Conservation (phyloP, 176 grass and related monocot species). For the Triticum urartu region DNA sequence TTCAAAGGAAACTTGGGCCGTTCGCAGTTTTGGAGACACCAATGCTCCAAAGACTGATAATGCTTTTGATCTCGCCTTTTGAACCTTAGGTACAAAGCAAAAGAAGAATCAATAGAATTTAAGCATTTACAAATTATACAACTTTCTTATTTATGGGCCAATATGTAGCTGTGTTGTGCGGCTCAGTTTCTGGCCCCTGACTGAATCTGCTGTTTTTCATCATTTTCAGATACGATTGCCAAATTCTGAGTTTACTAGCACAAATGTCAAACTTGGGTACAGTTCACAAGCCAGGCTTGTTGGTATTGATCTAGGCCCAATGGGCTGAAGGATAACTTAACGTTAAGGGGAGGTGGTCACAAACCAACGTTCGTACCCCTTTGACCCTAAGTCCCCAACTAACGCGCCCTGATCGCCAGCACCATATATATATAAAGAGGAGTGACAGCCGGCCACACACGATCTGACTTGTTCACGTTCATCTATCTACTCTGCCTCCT, state of each 20-base stretch:
- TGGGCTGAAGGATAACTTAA: too few species aligned
- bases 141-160: not conserved
- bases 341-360: too few species aligned
- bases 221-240: not conserved
- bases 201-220: not conserved
- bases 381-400: too few species aligned
- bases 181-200: not conserved
- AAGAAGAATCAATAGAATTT: not conserved
- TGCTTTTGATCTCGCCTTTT: slow-evolving; percentile 77
- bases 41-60: slow-evolving; percentile 70
- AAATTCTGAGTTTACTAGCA: not conserved
- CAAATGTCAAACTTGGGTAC: not conserved
- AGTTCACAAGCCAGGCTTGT: not conserved
- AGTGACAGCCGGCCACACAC: too few species aligned
- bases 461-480: too few species aligned
- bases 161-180: not conserved
- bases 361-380: too few species aligned
- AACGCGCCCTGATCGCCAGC: too few species aligned
- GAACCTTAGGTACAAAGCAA: slow-evolving; percentile 42
- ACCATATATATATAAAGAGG: too few species aligned
- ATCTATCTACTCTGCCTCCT: too few species aligned
- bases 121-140: not conserved
- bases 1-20: slow-evolving; percentile 85
- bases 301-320: too few species aligned
- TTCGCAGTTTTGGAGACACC: slow-evolving; percentile 76